Conservation (phyloP, 23 red algal species). For the Gracilaria domingensis region DNA sequence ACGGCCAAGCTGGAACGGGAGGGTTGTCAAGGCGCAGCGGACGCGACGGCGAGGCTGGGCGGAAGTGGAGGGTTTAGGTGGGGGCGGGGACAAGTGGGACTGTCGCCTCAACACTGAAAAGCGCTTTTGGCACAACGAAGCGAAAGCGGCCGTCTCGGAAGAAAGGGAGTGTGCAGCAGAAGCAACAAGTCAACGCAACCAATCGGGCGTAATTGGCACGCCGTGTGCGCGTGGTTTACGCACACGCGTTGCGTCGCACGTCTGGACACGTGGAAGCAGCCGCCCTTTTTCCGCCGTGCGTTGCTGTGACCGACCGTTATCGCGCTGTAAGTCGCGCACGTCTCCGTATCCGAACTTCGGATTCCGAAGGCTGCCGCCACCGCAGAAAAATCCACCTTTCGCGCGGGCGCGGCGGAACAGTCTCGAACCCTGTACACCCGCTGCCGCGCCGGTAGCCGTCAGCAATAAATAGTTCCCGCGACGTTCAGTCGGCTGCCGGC, state of each 20-base stretch:
- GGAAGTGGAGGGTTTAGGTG: not conserved
- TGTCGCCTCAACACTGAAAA: not conserved
- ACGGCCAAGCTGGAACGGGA: slow-evolving; percentile 13
- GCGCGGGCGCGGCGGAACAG: not conserved
- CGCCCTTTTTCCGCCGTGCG: not conserved
- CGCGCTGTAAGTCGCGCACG: not conserved
- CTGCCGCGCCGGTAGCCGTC: not conserved
- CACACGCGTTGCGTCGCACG: not conserved
- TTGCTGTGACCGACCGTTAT: not conserved
- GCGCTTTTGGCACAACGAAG: no score
- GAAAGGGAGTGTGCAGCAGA: not conserved
- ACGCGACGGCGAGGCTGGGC: no score
- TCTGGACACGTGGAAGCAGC: slow-evolving; percentile 1
- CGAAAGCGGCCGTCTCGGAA: not conserved
- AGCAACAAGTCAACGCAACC: not conserved
- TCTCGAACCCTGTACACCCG: slow-evolving; percentile 15
- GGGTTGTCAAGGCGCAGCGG: not conserved
- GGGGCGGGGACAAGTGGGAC: not conserved
- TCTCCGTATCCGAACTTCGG: no score
- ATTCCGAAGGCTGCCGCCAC: no score
- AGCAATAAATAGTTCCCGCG: not conserved
- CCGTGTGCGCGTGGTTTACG: not conserved
- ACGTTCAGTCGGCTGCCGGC: not conserved
- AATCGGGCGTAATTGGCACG: not conserved
- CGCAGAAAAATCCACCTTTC: not conserved